Percentiles rank a stretch among this genome's conserved stretches.
Conservation (phyloP, 2,329 filamentous ascomycete species). For the Sordariomycetes sp. region DNA sequence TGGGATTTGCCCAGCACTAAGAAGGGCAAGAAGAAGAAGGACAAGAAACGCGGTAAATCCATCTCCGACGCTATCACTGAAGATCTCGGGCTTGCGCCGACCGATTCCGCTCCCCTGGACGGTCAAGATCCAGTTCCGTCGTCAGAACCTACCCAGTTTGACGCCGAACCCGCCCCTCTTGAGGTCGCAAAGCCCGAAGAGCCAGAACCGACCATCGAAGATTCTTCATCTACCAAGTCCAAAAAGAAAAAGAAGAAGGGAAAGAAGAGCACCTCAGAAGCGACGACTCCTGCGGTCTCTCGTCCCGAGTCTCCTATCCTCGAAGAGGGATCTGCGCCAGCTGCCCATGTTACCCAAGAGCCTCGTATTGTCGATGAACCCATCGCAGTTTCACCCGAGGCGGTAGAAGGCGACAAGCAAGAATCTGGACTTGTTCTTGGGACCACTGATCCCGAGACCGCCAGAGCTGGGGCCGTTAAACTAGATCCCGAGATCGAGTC, state of each 20-base stretch:
- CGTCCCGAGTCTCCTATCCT: neutral
- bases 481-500: neutral
- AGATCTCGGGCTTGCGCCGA: neutral
- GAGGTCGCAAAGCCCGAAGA: slow-evolving; percentile 9
- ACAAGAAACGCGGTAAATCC: slow-evolving; percentile 6
- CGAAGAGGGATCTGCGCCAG: neutral
- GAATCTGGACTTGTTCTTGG: neutral
- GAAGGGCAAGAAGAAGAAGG: slow-evolving; percentile 17
- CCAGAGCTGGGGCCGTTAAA: neutral
- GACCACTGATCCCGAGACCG: neutral
- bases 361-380: neutral
- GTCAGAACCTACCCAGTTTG: neutral
- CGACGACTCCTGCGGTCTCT: neutral
- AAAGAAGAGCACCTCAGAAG: slow-evolving; percentile 12
- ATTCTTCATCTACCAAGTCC: slow-evolving; percentile 3
- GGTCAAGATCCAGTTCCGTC: neutral
- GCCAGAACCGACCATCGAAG: slow-evolving; percentile 10
- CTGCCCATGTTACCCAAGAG: neutral
- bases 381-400: neutral
- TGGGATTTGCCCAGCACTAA: slow-evolving; percentile 13
- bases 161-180: neutral
- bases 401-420: neutral
- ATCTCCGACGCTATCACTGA: neutral
- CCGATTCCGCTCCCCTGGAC: neutral
- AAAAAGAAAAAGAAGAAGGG: slow-evolving; percentile 22